Evolutionary conservation across 768 basidiomycete species (phyloP), one percentile per base, ranked within the genome.

Genomic region (Amanita rubescens): DNA sequence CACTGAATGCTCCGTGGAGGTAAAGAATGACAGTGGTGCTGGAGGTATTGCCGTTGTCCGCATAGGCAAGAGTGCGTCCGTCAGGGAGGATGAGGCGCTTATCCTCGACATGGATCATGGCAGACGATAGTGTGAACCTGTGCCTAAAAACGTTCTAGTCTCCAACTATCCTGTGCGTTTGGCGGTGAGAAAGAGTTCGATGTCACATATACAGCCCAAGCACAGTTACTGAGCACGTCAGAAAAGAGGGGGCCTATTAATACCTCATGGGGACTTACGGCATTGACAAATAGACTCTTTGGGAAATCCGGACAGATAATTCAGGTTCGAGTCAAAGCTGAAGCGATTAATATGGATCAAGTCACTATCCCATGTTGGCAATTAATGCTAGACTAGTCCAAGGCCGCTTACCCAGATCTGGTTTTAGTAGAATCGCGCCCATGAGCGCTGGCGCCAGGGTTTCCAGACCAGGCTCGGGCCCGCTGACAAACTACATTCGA

Each of bases 1-100:
- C 59, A 34, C 70, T 64, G 61, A 83, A 80, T 5, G 68, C 67
- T n/a, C 79, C 80, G 58, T 82, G 81, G 53, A 82, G 72, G 64
- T 73, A 80, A 47, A 84, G 67, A 41, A 82, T 63, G 20, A 84
- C 62, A 12, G 68, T 68, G 1, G 66, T 64, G 64, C 79, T 81
- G 24, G 73, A 71, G 1, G 72, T 64, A 55, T 80, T 73, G 5
- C 82, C 82, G 8, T 63, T 67, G 22, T 77, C 75, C n/a, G 72
- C 72, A 55, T 82, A 84, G 2, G 79, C 81, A 6, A 83, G 67
- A 7, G 65, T 74, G 35, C 80, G 75, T 7, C 75, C 78, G 48
- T 71, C 72, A 12, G 69, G 59, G 6, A 76, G 64, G 17, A 57
- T 46, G 3, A 76, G 65, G 5, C 64, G 63, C 60, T 74, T 73